Conservation (phyloP, 306 rosid species). For the Potentilla sterilis region DNA sequence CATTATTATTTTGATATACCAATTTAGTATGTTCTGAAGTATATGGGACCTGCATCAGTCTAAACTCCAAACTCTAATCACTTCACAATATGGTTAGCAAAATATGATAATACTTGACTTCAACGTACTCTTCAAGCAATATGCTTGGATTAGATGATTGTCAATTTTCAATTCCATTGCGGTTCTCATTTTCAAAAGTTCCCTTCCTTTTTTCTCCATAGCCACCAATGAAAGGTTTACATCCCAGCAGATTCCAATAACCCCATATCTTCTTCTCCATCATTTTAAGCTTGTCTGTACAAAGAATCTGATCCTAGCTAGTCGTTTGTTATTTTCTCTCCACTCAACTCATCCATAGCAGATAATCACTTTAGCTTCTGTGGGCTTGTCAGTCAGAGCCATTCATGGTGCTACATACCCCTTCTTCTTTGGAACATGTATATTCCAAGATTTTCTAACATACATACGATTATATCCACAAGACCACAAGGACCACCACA, state of each 20-base stretch:
- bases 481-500: background rate
- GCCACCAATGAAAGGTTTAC: slow-evolving; percentile 10
- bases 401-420: slow-evolving; percentile 5
- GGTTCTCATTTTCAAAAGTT: slow-evolving; percentile 34
- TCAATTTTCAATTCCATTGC: slow-evolving; percentile 10
- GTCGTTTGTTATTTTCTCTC: slow-evolving; percentile 16
- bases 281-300: slow-evolving; percentile 32
- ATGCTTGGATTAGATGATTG: slow-evolving; percentile 19
- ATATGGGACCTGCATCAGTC: background rate
- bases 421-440: slow-evolving; percentile 27
- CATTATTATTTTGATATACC: background rate
- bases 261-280: slow-evolving; percentile 32
- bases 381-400: slow-evolving; percentile 28
- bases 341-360: slow-evolving; percentile 20
- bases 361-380: slow-evolving; percentile 43
- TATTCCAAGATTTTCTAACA: slow-evolving; percentile 25
- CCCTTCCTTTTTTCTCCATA: slow-evolving; percentile 18
- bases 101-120: slow-evolving; percentile 1
- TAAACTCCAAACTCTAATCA: background rate
- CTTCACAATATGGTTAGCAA: background rate
- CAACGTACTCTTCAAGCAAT: background rate
- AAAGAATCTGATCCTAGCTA: slow-evolving; percentile 51
- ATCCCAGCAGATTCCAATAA: slow-evolving; percentile 31
- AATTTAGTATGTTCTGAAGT: background rate
- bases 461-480: background rate